Evolutionary conservation across 2,329 filamentous ascomycete species (phyloP), one percentile per base, ranked within the genome.

Genomic region (Geosmithia putterillii): DNA sequence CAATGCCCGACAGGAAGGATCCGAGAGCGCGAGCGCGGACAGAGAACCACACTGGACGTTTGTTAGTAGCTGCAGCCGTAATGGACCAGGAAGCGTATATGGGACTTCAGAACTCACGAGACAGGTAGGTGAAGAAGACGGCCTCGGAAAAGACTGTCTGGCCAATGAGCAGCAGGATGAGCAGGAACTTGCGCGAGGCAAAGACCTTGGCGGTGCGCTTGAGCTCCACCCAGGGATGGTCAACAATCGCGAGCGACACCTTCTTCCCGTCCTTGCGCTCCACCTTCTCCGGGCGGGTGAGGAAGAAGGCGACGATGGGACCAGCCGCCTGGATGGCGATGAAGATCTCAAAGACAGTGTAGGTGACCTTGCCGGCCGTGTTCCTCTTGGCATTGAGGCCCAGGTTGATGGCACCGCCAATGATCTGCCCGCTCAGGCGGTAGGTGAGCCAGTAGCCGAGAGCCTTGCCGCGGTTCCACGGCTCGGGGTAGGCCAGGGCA

Each of bases 81-180:
- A 42, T 10, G 4, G 32, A 18, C 22, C 19, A 42, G 14, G 41
- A 35, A 15, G 41, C 40, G 40, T 41, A 41, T 19, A 41, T 19
- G 19, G 6, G 0, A 4, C n/a, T n/a, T n/a, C n/a, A n/a, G n/a
- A n/a, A 41, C 54, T 50, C 46, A 56, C 55, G 25, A 1, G 53
- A 48, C 7, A 81, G 63, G 46, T 81, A 87, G 0, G 82, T 86
- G 56, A 81, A 85, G 58, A 81, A 83, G 0, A 86, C 80, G 0
- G 83, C 77, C 55, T 87, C 82, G 0, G 79, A 64, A 53, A 82
- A 87, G 0, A 84, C 81, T 0, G 78, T 78, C 49, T 86, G 79
- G 3, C 28, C 28, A 12, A 87, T 86, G 48, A 83, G 75, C 0
- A 81, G 69, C 3, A 86, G 57, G 1, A 85, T 67, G 1, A 85